phyloP scores from a whole-genome alignment of 345 rosid species.

The Heritiera fomes region DNA sequence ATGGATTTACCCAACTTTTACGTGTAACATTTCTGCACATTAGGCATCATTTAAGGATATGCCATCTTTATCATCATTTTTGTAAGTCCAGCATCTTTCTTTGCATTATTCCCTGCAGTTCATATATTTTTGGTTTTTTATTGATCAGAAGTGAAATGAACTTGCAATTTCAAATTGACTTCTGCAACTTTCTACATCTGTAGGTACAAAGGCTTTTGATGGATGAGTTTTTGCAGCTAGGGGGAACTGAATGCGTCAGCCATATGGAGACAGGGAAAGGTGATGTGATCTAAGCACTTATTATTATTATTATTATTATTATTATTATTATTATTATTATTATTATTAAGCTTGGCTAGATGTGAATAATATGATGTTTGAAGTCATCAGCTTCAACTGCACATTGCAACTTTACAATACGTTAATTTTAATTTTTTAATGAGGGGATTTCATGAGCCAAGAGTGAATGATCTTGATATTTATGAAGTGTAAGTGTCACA shows the following conservation, averaged over 20 bases:
- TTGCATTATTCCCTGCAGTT: neutral
- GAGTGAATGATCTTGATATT: neutral
- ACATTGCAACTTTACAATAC: neutral
- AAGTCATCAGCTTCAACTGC: neutral
- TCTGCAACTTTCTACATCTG: slow-evolving; percentile 22
- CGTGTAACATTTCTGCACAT: neutral
- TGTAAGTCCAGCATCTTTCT: slow-evolving; percentile 1
- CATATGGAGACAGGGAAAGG: slow-evolving; percentile 68
- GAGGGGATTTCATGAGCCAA: slow-evolving; percentile 13
- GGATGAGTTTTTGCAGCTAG: slow-evolving; percentile 54
- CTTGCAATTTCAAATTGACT: neutral
- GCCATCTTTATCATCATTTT: neutral
- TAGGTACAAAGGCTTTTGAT: slow-evolving; percentile 51
- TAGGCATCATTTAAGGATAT: neutral
- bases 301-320: neutral
- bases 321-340: neutral
- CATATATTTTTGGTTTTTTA: neutral
- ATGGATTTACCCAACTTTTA: neutral
- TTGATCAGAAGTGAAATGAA: neutral
- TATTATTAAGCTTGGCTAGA: neutral
- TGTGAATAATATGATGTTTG: too few relatives aligned
- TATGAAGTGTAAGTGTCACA: neutral
- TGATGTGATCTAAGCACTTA: slow-evolving; percentile 22
- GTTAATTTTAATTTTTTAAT: neutral
- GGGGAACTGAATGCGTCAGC: slow-evolving; percentile 54